Conservation (phyloP, 2,329 filamentous ascomycete species). For the Tolypocladium endophyticum region DNA sequence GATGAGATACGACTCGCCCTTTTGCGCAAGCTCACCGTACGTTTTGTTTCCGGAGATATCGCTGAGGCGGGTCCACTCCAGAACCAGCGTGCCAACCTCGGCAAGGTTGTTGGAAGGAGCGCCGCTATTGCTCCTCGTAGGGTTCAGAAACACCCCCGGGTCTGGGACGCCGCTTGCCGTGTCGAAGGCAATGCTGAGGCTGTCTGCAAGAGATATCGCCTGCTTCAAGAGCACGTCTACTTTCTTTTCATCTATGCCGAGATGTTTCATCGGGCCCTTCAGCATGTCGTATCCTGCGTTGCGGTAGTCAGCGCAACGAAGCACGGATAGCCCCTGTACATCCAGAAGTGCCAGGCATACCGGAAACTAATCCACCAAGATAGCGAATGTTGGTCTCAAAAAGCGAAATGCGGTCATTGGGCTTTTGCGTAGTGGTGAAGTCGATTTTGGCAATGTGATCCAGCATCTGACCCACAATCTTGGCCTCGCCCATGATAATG, state of each 20-base stretch:
- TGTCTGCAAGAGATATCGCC: conserved; percentile 57
- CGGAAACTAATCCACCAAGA: conserved; percentile 68
- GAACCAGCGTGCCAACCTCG: conserved; percentile 64
- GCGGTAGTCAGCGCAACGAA: neutral
- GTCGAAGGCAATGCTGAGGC: conserved; percentile 67
- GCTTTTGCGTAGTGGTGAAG: conserved; percentile 46
- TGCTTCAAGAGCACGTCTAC: conserved; percentile 56
- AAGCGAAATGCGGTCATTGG: conserved; percentile 50
- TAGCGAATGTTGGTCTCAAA: conserved; percentile 92
- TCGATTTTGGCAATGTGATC: conserved; percentile 60
- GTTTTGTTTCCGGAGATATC: conserved; percentile 59
- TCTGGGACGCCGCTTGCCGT: conserved; percentile 65
- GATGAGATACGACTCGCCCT: conserved; percentile 60
- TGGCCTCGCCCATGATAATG: conserved; percentile 59
- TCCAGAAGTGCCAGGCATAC: conserved; percentile 19
- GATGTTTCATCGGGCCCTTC: conserved; percentile 48
- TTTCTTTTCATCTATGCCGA: conserved; percentile 31
- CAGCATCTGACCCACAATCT: conserved; percentile 61
- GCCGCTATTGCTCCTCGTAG: conserved; percentile 35
- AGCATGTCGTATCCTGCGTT: conserved; percentile 56
- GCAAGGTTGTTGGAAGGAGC: conserved; percentile 59
- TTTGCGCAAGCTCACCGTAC: conserved; percentile 58
- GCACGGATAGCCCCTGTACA: neutral
- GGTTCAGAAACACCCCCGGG: conserved; percentile 54
- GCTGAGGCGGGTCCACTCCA: conserved; percentile 76